These are phyloP conservation scores for Lichtheimia corymbifera DNA, from an alignment of 371 early-diverging fungal species.

Conservation along the genomic window DNA sequence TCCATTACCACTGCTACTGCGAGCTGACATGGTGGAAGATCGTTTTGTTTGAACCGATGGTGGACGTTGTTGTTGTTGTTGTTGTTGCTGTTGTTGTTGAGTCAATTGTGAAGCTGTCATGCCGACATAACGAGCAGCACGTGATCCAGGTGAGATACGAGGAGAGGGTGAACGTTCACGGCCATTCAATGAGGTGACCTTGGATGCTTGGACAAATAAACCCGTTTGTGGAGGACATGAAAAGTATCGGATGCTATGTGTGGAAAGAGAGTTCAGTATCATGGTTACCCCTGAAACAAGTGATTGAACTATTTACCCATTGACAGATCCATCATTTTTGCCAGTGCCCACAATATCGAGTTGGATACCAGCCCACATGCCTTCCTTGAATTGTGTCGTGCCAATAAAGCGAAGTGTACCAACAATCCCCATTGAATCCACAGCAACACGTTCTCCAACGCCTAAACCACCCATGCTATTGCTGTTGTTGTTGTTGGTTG, in stretches of 20 bases:
- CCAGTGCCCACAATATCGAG: conserved; percentile 69
- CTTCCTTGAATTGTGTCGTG: conserved; percentile 65
- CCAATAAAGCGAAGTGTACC: conserved; percentile 81
- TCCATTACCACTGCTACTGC: conserved; percentile 3
- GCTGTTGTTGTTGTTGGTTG: conserved; percentile 8
- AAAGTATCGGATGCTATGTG: conserved; percentile 59
- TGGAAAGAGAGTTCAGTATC: conserved; percentile 3
- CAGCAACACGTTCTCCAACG: conserved; percentile 68
- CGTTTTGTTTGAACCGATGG: conserved; percentile 1
- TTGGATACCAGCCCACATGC: conserved; percentile 80
- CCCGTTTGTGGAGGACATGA: conserved; percentile 64
- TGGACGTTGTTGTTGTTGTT: too few species aligned
- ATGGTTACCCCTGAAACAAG: conserved; percentile 7
- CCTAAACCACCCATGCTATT: conserved; percentile 11
- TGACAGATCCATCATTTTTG: conserved; percentile 74
- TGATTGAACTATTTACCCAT: conserved; percentile 40
- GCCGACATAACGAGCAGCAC: conserved; percentile 63
- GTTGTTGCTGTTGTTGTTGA: conserved; percentile 30
- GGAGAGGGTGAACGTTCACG: conserved; percentile 34
- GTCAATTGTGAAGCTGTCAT: conserved; percentile 61
- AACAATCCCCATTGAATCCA: conserved; percentile 65
- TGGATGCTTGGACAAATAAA: conserved; percentile 67
- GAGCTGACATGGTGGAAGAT: conserved; percentile 5
- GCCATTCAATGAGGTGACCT: conserved; percentile 51
- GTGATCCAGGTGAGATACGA: conserved; percentile 55